Base-by-base conservation (phyloP, 495 filamentous ascomycete genomes). In the Trichocladium uniseriatum region DNA sequence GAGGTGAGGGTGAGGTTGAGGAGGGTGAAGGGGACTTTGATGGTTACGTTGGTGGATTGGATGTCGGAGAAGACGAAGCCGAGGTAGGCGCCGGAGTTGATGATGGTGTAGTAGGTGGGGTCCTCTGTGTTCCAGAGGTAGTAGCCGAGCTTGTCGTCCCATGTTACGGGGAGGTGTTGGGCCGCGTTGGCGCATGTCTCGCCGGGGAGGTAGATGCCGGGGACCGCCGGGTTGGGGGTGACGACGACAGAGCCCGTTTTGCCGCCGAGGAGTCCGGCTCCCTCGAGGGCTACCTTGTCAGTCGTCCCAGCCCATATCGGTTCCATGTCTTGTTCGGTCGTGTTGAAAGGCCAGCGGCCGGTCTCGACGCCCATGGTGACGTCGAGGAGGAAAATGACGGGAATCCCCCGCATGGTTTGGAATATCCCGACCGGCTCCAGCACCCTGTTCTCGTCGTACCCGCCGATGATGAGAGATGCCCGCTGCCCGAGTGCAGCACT, bases 11-110 rank as follows among this genome's bases (percentile, higher is more conserved):
- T 75, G 2, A 78, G 64, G 44, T 72, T 71, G n/a, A 78, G 63
- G 5, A 76, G 63, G 6, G 35, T 37, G 51, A 77, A 69, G 7
- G 74, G 72, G 7, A 76, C 68, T 24, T 76, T 75, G 52, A 78
- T 72, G 9, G 63, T 71, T 13, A 73, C 42, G 35, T 69, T 69
- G 16, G 56, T 50, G 11, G 47, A 48, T 38, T 51, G 43, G 8
- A 24, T 50, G 43, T 42, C 46, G 37, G 59, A 49, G 19, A 65
- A 57, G 22, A 47, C 39, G 49, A 76, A 27, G 24, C 24, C 24
- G 24, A 27, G 24, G 24, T 27, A 27, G 24, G 24, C 24, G 24
- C 24, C 24, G 4, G 24, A 27, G 24, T 27, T 27, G 24, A 27
- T 8, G 24, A 27, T 27, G 4, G 24, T 8, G 4, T 8, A 27